phyloP scores from a whole-genome alignment of 2,329 filamentous ascomycete genomes.

The Ceratocystis cubensis region DNA sequence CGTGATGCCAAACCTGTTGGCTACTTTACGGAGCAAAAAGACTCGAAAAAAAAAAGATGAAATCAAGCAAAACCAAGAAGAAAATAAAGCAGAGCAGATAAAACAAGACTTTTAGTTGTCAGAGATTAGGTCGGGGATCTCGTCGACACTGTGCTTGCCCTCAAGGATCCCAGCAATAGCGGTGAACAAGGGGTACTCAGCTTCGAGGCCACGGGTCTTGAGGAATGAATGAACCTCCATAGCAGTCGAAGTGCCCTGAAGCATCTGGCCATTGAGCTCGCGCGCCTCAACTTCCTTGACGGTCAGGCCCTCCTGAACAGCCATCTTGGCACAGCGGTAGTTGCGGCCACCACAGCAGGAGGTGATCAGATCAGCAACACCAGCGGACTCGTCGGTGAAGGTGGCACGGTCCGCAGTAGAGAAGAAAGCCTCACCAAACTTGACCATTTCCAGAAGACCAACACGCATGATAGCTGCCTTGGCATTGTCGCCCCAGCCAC shows the following conservation, averaged over 20 bases:
- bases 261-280: slow-evolving; percentile 90
- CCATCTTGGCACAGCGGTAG: slow-evolving; percentile 83
- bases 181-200: slow-evolving; percentile 84
- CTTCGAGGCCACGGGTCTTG: slow-evolving; percentile 61
- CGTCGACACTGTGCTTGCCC: slow-evolving; percentile 61
- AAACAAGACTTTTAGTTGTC: slow-evolving; percentile 22
- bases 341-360: slow-evolving; percentile 87
- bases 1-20: slow-evolving; percentile 20
- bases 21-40: slow-evolving; percentile 15
- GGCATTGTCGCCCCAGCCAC: slow-evolving; percentile 96
- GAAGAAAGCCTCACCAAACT: slow-evolving; percentile 91
- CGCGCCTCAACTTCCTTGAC: slow-evolving; percentile 79
- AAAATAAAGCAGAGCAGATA: slow-evolving; percentile 4
- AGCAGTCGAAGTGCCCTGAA: slow-evolving; percentile 88
- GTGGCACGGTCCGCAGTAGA: slow-evolving; percentile 68
- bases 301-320: slow-evolving; percentile 62
- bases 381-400: slow-evolving; percentile 93
- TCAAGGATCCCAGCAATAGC: slow-evolving; percentile 69
- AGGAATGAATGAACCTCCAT: slow-evolving; percentile 84
- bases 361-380: slow-evolving; percentile 90
- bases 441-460: slow-evolving; percentile 89
- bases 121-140: slow-evolving; percentile 60
- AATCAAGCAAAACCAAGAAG: slow-evolving; percentile 12
- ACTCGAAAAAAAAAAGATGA: background rate
- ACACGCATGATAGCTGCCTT: slow-evolving; percentile 98